Evolutionary conservation across 2,329 filamentous ascomycete genomes (phyloP).

Genomic region (Boeremia lycopersici): DNA sequence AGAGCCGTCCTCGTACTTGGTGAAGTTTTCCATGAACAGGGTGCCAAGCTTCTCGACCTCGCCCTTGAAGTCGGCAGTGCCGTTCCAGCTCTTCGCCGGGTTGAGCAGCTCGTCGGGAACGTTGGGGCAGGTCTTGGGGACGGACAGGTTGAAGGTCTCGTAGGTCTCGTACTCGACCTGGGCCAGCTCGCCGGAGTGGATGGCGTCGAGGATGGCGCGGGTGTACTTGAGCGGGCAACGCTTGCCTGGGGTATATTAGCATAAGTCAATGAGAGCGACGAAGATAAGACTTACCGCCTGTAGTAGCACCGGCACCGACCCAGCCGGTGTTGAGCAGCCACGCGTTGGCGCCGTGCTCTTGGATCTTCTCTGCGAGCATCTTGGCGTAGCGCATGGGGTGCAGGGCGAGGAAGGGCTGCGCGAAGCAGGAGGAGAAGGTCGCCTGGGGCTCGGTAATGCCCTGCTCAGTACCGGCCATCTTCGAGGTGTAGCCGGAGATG

Average conservation of each 20-base stretch:
- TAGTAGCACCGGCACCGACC: constrained; percentile 89
- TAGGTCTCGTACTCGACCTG: constrained; percentile 94
- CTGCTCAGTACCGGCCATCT: constrained; percentile 99
- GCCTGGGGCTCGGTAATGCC: constrained; percentile 96
- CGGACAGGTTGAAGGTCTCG: constrained; percentile 93
- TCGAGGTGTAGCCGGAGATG: constrained; percentile 99
- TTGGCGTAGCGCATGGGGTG: constrained; percentile 99
- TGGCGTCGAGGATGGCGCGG: constrained; percentile 95
- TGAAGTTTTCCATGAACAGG: constrained; percentile 96
- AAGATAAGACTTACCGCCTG: constrained; percentile 77
- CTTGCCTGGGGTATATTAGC: constrained; percentile 93
- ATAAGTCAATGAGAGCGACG: constrained; percentile 63
- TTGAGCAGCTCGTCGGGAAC: constrained; percentile 94
- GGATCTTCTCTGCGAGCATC: constrained; percentile 99
- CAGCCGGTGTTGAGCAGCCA: constrained; percentile 99
- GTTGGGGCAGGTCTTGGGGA: constrained; percentile 88
- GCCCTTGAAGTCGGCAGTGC: constrained; percentile 77
- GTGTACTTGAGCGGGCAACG: constrained; percentile 99
- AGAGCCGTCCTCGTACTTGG: constrained; percentile 86
- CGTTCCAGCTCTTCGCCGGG: constrained; percentile 91
- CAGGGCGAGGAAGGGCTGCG: constrained; percentile 96
- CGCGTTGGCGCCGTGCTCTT: constrained; percentile 90
- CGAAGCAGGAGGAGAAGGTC: constrained; percentile 99
- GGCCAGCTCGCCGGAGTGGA: constrained; percentile 95
- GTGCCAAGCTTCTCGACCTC: constrained; percentile 90